Evolutionary conservation across 768 basidiomycete species (phyloP), one percentile per base, ranked within the genome.

Genomic region (Boletus subparvulus): DNA sequence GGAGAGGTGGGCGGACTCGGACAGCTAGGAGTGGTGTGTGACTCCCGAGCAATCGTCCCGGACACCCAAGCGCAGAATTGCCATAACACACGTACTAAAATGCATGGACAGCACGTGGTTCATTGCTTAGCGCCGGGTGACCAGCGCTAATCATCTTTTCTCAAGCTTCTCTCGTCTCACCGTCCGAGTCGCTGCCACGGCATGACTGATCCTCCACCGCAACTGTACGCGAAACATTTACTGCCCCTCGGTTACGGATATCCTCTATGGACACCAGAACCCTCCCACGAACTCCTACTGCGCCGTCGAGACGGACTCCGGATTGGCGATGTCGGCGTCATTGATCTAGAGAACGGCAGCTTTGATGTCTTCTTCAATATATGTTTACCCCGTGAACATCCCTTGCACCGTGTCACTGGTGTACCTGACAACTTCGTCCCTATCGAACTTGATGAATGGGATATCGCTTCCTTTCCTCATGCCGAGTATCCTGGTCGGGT

Each of bases 301-400:
- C 39, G 47, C 8, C 59, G 60, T 35, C 51, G 35, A 12, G 50
- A 61, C 10, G 74, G 74, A 8, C 62, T 71, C 19, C 64, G 52
- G 39, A 71, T 75, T 30, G 74, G 75, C 4, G 74, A 77, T 54
- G 69, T 76, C 5, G 72, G 73, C 8, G 61, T 74, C 33, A 42
- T 76, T 19, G 66, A 42, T 40, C n/a, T 64, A 6, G 62, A 61
- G 14, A 61, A 64, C 33, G 75, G 74, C 30, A 62, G 60, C 10
- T 77, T 77, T 37, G 66, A 69, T 42, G 72, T 72, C 52, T 65
- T 75, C 3, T 76, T 76, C 62, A 76, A 74, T 44, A 67, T 76
- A 12, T 69, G 66, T 36, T 60, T 73, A 0, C 64, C 73, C 40
- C 69, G 65, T 9, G 65, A 73, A 14, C 72, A 77, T 44, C 47